These are phyloP conservation scores for Gastrolobium villosum DNA, from an alignment of 306 rosid genomes.

Conservation along the genomic window DNA sequence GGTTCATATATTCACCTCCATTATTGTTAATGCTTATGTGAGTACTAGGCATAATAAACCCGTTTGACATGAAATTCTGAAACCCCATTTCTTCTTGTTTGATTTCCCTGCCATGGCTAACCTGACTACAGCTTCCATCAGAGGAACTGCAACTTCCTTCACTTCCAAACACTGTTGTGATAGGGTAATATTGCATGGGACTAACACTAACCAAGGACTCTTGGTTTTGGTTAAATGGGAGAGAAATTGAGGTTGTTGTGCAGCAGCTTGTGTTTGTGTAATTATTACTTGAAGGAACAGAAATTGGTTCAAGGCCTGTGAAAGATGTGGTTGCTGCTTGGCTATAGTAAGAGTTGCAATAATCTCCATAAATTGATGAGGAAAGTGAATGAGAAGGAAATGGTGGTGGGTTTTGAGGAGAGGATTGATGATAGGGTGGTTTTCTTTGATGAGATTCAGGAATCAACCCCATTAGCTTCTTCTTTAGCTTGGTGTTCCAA, in stretches of 20 bases:
- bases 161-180: slow-evolving; percentile 67
- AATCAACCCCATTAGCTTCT: slow-evolving; percentile 73
- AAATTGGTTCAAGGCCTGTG: slow-evolving; percentile 47
- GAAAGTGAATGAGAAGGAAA: slow-evolving; percentile 46
- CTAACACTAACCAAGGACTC: slow-evolving; percentile 43
- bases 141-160: slow-evolving; percentile 83
- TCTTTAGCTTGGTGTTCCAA: slow-evolving; percentile 98
- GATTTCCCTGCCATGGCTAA: slow-evolving; percentile 50
- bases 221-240: slow-evolving; percentile 59
- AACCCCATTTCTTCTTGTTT: slow-evolving; percentile 66
- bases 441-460: slow-evolving; percentile 52
- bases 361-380: slow-evolving; percentile 44
- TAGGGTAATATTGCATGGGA: slow-evolving; percentile 53
- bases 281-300: slow-evolving; percentile 44
- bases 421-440: slow-evolving; percentile 45
- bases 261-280: slow-evolving; percentile 25
- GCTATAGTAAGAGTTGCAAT: slow-evolving; percentile 38
- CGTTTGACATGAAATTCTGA: slow-evolving; percentile 46
- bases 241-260: slow-evolving; percentile 38
- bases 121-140: slow-evolving; percentile 72
- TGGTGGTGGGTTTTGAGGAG: slow-evolving; percentile 41
- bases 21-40: slow-evolving; percentile 19
- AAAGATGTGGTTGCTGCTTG: slow-evolving; percentile 47
- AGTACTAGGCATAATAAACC: slow-evolving; percentile 49
- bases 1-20: slow-evolving; percentile 39